Evolutionary conservation across 2,329 filamentous ascomycete species (phyloP).

Genomic region (Hymenoscyphus scutula): DNA sequence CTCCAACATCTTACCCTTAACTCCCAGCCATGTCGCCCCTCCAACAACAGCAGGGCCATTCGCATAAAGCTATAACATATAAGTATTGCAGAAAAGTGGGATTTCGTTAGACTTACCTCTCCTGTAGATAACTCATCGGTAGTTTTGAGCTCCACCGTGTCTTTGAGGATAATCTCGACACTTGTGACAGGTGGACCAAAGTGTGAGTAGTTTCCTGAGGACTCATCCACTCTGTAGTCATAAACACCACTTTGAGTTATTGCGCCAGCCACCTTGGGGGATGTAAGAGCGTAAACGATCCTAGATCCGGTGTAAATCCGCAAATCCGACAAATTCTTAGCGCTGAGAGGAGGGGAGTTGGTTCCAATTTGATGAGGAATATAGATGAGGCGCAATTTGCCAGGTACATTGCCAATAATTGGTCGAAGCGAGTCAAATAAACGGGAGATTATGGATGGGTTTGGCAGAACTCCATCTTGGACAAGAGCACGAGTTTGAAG

Average conservation of each 20-base stretch:
- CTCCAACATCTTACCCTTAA: conserved; percentile 62
- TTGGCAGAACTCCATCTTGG: conserved; percentile 71
- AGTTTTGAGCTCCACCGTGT: conserved; percentile 58
- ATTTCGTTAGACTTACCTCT: conserved; percentile 50
- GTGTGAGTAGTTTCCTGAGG: conserved; percentile 51
- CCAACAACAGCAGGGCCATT: conserved; percentile 72
- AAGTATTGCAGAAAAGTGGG: conserved; percentile 12
- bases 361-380: conserved; percentile 70
- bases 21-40: conserved; percentile 60
- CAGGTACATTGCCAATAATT: conserved; percentile 57
- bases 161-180: conserved; percentile 73
- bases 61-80: conserved; percentile 59
- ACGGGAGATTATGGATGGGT: conserved; percentile 59
- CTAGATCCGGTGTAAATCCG: conserved; percentile 77
- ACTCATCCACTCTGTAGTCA: conserved; percentile 68
- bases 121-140: conserved; percentile 61
- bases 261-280: conserved; percentile 80
- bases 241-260: conserved; percentile 84
- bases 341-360: conserved; percentile 61
- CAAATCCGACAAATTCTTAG: conserved; percentile 72
- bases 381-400: conserved; percentile 78
- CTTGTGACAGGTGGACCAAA: conserved; percentile 81
- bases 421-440: conserved; percentile 60
- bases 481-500: conserved; percentile 68
- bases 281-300: conserved; percentile 81